Evolutionary conservation across 495 filamentous ascomycete genomes (phyloP).

Genomic region (Hypomontagnella monticulosa): DNA sequence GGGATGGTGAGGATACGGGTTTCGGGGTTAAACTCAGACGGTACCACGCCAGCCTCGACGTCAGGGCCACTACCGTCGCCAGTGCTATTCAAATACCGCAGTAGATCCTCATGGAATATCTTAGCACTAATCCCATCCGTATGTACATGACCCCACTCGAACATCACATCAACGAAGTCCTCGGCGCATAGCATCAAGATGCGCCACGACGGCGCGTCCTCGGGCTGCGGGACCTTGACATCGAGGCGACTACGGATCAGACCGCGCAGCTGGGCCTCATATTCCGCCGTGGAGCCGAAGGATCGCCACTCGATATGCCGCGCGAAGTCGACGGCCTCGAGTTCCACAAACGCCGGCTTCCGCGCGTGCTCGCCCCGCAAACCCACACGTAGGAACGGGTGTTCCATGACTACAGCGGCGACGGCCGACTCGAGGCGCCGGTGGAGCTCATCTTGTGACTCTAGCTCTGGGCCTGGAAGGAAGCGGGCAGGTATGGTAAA

Average conservation of each 20-base stretch:
- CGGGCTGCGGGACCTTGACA: constrained; percentile 32
- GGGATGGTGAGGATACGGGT: constrained; percentile 33
- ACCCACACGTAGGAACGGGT: constrained; percentile 46
- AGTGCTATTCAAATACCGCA: constrained; percentile 35
- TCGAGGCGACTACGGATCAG: constrained; percentile 42
- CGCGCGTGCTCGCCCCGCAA: constrained; percentile 42
- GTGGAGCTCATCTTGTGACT: constrained; percentile 9
- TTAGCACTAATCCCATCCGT: constrained; percentile 49
- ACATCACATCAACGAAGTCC: constrained; percentile 42
- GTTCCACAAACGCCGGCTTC: constrained; percentile 44
- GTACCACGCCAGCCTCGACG: background rate
- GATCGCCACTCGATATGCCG: constrained; percentile 43
- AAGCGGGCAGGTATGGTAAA: constrained; percentile 37
- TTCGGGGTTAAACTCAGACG: constrained; percentile 14
- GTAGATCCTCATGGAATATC: constrained; percentile 47
- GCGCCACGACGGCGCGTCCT: constrained; percentile 46
- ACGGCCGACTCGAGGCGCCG: constrained; percentile 41
- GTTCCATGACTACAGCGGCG: constrained; percentile 43
- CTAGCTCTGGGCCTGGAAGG: background rate
- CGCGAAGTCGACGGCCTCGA: constrained; percentile 41
- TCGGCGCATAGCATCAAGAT: constrained; percentile 34
- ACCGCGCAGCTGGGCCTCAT: constrained; percentile 29
- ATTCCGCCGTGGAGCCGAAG: background rate
- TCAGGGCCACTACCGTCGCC: background rate
- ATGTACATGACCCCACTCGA: constrained; percentile 49